phyloP scores from a whole-genome alignment of 345 rosid genomes.

The Salix koriyanagi region DNA sequence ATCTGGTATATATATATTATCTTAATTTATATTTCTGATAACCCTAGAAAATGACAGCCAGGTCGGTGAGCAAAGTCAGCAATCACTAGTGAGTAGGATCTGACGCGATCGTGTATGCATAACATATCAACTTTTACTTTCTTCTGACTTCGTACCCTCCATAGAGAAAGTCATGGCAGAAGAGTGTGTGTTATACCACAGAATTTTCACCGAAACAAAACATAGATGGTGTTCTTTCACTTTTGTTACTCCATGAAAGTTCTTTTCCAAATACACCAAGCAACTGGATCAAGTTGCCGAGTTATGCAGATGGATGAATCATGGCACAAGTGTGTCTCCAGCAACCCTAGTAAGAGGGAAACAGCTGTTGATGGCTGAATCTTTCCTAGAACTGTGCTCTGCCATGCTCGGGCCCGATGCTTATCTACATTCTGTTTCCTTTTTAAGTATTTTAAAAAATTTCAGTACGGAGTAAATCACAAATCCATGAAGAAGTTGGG shows the following conservation, averaged over 20 bases:
- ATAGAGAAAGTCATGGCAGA: background rate
- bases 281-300: no score
- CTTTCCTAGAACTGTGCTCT: background rate
- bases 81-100: conserved; percentile 44
- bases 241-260: no score
- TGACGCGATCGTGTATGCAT: conserved; percentile 20
- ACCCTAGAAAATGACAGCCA: background rate
- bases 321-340: no score
- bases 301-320: no score
- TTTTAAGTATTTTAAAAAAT: background rate
- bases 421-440: background rate
- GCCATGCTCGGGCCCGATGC: background rate
- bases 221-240: no score
- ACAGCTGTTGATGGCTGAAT: conserved; percentile 15
- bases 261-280: no score
- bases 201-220: no score
- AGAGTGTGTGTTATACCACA: no score
- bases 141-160: background rate
- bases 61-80: conserved; percentile 16
- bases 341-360: conserved; percentile 20
- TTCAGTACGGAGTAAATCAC: conserved; percentile 3
- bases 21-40: background rate
- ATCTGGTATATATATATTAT: background rate
- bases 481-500: background rate
- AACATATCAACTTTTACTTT: conserved; percentile 3